Evolutionary conservation across 169 alveolate species (phyloP), one percentile per base, ranked within the genome.

Genomic region (Fabrea salina): DNA sequence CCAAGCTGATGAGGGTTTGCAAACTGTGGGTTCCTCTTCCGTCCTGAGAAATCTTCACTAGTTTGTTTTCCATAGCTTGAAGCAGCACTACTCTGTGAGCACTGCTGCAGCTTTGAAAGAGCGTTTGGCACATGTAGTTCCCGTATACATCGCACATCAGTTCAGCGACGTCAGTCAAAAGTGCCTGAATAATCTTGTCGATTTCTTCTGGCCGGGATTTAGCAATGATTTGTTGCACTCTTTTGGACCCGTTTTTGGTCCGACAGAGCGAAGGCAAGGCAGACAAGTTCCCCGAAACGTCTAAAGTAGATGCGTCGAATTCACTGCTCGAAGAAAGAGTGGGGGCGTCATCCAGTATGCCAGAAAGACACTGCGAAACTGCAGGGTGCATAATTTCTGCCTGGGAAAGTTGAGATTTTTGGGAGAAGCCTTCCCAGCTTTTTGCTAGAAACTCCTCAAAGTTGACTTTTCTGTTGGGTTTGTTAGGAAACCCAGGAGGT

Each of bases 121-220:
- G 66, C 32, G 72, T 85, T 77, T 89, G 90, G 79, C 93, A 90
- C 59, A 93, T 83, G 74, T 93, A 93, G 74, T 93, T 93, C 7
- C 95, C 97, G 50, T 92, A 92, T 40, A 90, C 66, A 86, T 93
- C 94, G 3, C 83, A 67, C 95, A 90, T 90, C 16, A 90, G 53
- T 41, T 84, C 83, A 43, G 51, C 56, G 4, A 89, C 37, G 56
- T 75, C 39, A 30, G 66, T 37, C n/a, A 43, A 22, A 27, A 58
- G 22, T 22, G 33, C 35, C 16, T 32, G 33, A 6, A 66, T 56
- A 4, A 66, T 66, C 32, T 66, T 19, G 8, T 43, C 76, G 0
- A 66, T 43, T 66, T 66, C 76, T 66, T 66, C 76, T 1, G 76
- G 76, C 35, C 58, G 30, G 32, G 56, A 32, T 41, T 66, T 66